Evolutionary conservation across 768 basidiomycete genomes (phyloP), one percentile per base, ranked within the genome.

Genomic region (Aureoboletus auriporus): DNA sequence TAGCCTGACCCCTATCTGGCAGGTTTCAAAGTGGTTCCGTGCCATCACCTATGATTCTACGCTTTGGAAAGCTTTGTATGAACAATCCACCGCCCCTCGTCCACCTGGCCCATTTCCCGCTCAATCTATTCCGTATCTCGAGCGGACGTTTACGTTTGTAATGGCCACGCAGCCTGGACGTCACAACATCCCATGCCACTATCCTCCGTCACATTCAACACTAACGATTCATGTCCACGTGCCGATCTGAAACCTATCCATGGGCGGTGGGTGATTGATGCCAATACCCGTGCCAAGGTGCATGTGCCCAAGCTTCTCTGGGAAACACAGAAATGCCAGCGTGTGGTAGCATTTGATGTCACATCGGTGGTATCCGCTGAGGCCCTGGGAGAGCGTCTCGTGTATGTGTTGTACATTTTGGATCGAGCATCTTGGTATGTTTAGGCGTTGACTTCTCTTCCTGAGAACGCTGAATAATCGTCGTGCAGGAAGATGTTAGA

Each of bases 1-100:
- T 6, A 13, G 16, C 35, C 16, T 17, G 16, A 12, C 30, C 9
- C 16, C 6, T 6, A 16, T 52, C 31, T 8, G 28, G 7, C 26
- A 53, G 53, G 44, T 53, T 42, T 51, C 46, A 6, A 54, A 51
- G 23, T 16, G 13, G n/a, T 52, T 54, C 16, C 6, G n/a, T 6
- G 8, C 26, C n/a, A 35, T 45, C 23, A 31, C 40, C 9, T 6
- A 9, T 1, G 51, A 53, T 11, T 9, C 1, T 0, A 0, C 12
- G 1, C 45, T 54, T 8, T 54, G 50, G 53, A 20, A 34, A 16
- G 8, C 8, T 1, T 13, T 47, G 37, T 54, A 54, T 39, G 4
- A 9, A 5, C 6, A 33, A 8, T 33, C 43, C 1, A 11, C 30
- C 4, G 47, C 43, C n/a, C 46, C 42, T 10, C 31, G 37, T 17